phyloP scores from a whole-genome alignment of 2,329 filamentous ascomycete genomes.

The Beauveria bassiana region DNA sequence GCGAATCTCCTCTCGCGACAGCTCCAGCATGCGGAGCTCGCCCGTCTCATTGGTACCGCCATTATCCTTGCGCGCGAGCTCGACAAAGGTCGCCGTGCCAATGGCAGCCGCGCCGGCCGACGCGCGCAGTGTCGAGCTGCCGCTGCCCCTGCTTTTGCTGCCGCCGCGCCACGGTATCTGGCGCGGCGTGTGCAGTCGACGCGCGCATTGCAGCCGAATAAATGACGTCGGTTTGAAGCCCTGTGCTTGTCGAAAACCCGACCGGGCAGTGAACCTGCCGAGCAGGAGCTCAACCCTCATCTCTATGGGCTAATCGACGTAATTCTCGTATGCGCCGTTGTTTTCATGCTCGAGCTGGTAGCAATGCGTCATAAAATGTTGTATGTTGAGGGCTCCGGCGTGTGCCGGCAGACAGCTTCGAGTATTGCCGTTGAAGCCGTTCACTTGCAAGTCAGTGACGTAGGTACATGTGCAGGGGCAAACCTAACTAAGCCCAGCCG shows the following conservation, averaged over 20 bases:
- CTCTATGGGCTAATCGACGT: slow-evolving; percentile 21
- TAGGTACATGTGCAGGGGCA: neutral
- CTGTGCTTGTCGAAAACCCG: slow-evolving; percentile 23
- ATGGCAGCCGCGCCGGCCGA: slow-evolving; percentile 35
- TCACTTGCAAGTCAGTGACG: neutral
- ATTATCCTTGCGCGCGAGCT: slow-evolving; percentile 49
- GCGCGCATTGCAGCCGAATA: neutral
- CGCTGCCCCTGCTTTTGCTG: slow-evolving; percentile 3
- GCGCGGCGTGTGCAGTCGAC: slow-evolving; percentile 17
- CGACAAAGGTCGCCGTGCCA: slow-evolving; percentile 49
- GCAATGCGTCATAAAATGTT: neutral
- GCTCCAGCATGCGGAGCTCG: slow-evolving; percentile 80
- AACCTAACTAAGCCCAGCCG: neutral
- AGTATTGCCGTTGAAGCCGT: neutral
- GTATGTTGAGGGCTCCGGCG: neutral
- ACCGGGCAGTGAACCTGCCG: slow-evolving; percentile 37
- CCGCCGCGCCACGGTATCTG: slow-evolving; percentile 20
- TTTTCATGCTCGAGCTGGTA: slow-evolving; percentile 4
- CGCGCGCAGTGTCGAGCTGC: slow-evolving; percentile 28
- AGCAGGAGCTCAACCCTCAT: slow-evolving; percentile 39
- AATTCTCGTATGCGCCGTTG: neutral
- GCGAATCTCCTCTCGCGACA: slow-evolving; percentile 68
- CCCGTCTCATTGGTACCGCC: slow-evolving; percentile 51
- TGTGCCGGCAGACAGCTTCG: neutral
- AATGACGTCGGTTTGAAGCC: slow-evolving; percentile 13